phyloP scores from a whole-genome alignment of 2,329 filamentous ascomycete species.

The Xylariaceae sp. region DNA sequence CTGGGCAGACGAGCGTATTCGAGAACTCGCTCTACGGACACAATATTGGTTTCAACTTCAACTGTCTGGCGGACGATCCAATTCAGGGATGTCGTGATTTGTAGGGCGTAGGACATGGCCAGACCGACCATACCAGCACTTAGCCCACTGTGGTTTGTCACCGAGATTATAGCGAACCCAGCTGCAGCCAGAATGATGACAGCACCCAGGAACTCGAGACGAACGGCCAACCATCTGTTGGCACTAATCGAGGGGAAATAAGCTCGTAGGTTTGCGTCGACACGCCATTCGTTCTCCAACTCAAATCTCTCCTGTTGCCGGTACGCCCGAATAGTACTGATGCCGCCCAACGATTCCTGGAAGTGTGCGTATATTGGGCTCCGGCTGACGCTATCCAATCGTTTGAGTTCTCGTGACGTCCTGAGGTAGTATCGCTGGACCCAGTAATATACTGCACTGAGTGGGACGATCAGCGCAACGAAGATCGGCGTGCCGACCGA shows the following conservation, averaged over 20 bases:
- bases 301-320: constrained; percentile 83
- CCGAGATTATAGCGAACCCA: constrained; percentile 74
- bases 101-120: constrained; percentile 93
- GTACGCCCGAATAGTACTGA: constrained; percentile 94
- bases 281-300: constrained; percentile 93
- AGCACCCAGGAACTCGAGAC: constrained; percentile 92
- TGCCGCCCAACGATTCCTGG: constrained; percentile 90
- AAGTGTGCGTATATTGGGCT: constrained; percentile 98
- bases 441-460: constrained; percentile 78
- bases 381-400: constrained; percentile 88
- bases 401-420: constrained; percentile 93
- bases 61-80: constrained; percentile 99
- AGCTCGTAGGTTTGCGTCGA: constrained; percentile 89
- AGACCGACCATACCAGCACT: constrained; percentile 79
- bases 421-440: constrained; percentile 97
- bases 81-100: constrained; percentile 95
- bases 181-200: constrained; percentile 88
- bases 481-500: constrained; percentile 78
- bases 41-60: constrained; percentile 99
- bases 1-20: constrained; percentile 90
- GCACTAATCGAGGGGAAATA: constrained; percentile 96
- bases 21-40: constrained; percentile 94
- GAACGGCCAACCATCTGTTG: constrained; percentile 89
- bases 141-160: constrained; percentile 61
- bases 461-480: constrained; percentile 72